These are phyloP conservation scores for Ceratocystis albifundus DNA, from an alignment of 2,329 filamentous ascomycete species.

Conservation along the genomic window DNA sequence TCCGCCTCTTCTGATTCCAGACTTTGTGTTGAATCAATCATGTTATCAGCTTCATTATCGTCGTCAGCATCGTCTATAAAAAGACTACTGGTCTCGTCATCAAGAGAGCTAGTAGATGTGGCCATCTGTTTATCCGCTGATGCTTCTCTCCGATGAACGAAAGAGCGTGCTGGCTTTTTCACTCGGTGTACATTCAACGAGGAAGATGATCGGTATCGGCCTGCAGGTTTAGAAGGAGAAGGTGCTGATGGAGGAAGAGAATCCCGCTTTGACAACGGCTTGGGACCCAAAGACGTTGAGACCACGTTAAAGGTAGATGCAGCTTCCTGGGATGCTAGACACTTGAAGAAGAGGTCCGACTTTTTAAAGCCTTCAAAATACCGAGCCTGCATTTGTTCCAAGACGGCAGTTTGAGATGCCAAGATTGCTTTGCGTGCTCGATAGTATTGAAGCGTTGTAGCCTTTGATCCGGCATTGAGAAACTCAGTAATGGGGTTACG, in stretches of 20 bases:
- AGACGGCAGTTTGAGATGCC: conserved; percentile 65
- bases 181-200: conserved; percentile 32
- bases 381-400: conserved; percentile 71
- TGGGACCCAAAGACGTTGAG: background rate
- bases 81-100: conserved; percentile 52
- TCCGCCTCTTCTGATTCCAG: conserved; percentile 60
- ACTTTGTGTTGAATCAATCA: conserved; percentile 63
- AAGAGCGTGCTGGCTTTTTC: conserved; percentile 33
- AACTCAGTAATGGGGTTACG: conserved; percentile 64
- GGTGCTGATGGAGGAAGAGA: conserved; percentile 4
- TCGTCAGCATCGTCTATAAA: conserved; percentile 69
- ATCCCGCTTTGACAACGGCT: background rate
- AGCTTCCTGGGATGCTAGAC: conserved; percentile 74
- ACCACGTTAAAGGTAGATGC: conserved; percentile 30
- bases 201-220: conserved; percentile 27
- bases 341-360: conserved; percentile 93
- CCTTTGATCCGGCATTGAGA: conserved; percentile 62
- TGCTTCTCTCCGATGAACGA: conserved; percentile 31
- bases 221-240: conserved; percentile 7
- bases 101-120: conserved; percentile 21
- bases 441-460: conserved; percentile 70
- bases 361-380: conserved; percentile 80
- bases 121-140: conserved; percentile 16
- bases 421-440: conserved; percentile 71
- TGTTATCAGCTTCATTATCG: conserved; percentile 62